Conservation (phyloP, 2,329 filamentous ascomycete genomes). For the Penicillium olsonii region DNA sequence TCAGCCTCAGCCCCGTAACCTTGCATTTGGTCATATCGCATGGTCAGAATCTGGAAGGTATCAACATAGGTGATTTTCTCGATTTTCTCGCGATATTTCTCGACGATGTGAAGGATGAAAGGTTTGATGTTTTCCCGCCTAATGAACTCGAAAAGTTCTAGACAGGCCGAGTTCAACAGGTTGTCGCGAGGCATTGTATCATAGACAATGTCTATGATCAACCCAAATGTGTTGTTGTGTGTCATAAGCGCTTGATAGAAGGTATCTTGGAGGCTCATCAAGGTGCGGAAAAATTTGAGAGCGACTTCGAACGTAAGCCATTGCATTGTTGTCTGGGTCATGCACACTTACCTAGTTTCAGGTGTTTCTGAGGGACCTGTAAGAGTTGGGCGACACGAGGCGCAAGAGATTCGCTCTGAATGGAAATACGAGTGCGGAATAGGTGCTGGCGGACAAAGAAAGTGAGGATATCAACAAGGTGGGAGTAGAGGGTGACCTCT, state of each 20-base stretch:
- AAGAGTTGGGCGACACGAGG: constrained; percentile 81
- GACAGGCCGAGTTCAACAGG: constrained; percentile 85
- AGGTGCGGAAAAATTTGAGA: constrained; percentile 88
- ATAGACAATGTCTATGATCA: constrained; percentile 80
- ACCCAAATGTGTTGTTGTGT: constrained; percentile 76
- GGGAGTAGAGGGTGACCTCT: constrained; percentile 85
- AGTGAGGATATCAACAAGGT: constrained; percentile 88
- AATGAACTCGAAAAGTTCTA: constrained; percentile 92
- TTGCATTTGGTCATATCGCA: constrained; percentile 76
- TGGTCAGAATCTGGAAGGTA: constrained; percentile 75
- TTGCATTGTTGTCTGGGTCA: neutral
- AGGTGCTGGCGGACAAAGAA: constrained; percentile 92
- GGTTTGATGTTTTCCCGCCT: constrained; percentile 79
- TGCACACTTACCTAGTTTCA: constrained; percentile 73
- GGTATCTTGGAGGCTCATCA: constrained; percentile 83
- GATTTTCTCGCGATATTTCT: constrained; percentile 78
- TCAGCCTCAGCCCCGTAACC: constrained; percentile 67
- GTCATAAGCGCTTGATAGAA: constrained; percentile 86
- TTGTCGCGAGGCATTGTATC: constrained; percentile 91
- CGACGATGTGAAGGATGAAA: constrained; percentile 79
- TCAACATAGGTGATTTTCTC: constrained; percentile 77
- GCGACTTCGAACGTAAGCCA: constrained; percentile 59
- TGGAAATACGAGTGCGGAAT: constrained; percentile 83
- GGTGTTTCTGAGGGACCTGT: constrained; percentile 80
- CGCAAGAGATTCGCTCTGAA: constrained; percentile 76